Conservation (phyloP, 1,284 basidiomycete species). For the Spongiforma sp. region DNA sequence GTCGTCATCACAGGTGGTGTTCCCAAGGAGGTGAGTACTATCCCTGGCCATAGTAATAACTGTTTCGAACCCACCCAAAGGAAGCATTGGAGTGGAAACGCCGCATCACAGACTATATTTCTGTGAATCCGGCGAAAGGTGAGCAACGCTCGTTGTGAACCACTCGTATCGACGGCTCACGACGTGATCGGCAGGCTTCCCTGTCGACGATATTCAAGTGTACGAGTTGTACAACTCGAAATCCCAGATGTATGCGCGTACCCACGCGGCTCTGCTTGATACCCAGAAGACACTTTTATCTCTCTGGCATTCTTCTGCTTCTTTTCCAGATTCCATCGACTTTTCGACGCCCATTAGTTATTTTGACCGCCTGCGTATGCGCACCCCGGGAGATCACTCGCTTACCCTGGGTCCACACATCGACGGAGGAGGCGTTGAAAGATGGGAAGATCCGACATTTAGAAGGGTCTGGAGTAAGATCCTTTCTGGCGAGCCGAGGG, state of each 20-base stretch:
- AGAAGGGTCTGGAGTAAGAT: conserved; percentile 62
- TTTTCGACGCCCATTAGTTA: conserved; percentile 71
- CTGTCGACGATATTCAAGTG: conserved; percentile 69
- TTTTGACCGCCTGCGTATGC: conserved; percentile 77
- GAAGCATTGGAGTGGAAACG: conserved; percentile 69
- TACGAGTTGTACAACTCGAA: conserved; percentile 76
- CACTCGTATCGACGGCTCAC: not conserved
- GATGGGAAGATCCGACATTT: conserved; percentile 78
- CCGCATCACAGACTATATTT: conserved; percentile 60
- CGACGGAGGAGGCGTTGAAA: conserved; percentile 77
- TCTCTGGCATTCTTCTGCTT: conserved; percentile 56
- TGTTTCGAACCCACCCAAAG: conserved; percentile 31
- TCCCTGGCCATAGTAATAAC: not conserved
- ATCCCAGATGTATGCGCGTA: conserved; percentile 60
- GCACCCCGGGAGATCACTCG: conserved; percentile 70
- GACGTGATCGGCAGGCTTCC: conserved; percentile 54
- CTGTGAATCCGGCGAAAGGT: conserved; percentile 60
- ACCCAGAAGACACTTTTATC: conserved; percentile 61
- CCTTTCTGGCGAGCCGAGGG: conserved; percentile 46
- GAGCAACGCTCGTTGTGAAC: not conserved
- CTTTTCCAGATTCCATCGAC: conserved; percentile 48
- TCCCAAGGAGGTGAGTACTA: conserved; percentile 46
- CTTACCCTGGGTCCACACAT: conserved; percentile 74
- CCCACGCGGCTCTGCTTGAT: conserved; percentile 54
- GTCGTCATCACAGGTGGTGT: conserved; percentile 68